Base-by-base conservation (phyloP, 2,329 filamentous ascomycete species). In the Emydomyces testavorans region DNA sequence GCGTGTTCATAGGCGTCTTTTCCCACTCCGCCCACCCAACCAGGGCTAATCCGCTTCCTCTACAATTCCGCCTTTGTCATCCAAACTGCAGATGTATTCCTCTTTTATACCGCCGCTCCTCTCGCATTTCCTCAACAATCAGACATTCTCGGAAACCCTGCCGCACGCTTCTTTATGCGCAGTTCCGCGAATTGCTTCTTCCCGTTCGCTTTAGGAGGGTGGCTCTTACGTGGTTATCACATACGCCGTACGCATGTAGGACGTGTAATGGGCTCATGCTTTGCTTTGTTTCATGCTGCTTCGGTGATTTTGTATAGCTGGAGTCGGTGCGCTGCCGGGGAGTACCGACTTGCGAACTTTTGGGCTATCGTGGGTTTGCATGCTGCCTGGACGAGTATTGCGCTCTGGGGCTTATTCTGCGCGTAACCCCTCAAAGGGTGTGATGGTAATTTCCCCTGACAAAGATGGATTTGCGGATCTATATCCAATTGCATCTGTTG, bases 121-220 rank as follows among this genome's bases (percentile, higher is more conserved):
- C 36, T 53, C 26, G 36, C 52, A 18, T 53, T 53, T 32, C 50
- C 49, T 13, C 34, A 52, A 35, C 52, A 49, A 23, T 34, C 47
- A 5, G 46, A 46, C 5, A 52, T 48, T 26, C 46, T 42, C 15
- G 29, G 42, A 15, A 52, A 46, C 37, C 20, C 49, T 11, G 46
- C 49, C 23, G 46, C 49, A 13, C 51, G 51, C 42, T 53, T 49
- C 42, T 53, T 53, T 31, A 43, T 48, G 35, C 50, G 50, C n/a
- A 29, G 28, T 24, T 38, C 48, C 18, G 46, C 35, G 13, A 45
- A 48, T 31, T 41, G 47, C 31, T 26, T 45, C 16, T 49, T 51
- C 37, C 48, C 43, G 6, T 48, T 48, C 34, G 38, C 39, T 10
- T 32, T 51, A 24, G 40, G 31, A 28, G 26, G 44, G n/a, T 50